These are phyloP conservation scores for Zygnema cylindricum DNA, from an alignment of 139 green algal genomes.

Conservation along the genomic window DNA sequence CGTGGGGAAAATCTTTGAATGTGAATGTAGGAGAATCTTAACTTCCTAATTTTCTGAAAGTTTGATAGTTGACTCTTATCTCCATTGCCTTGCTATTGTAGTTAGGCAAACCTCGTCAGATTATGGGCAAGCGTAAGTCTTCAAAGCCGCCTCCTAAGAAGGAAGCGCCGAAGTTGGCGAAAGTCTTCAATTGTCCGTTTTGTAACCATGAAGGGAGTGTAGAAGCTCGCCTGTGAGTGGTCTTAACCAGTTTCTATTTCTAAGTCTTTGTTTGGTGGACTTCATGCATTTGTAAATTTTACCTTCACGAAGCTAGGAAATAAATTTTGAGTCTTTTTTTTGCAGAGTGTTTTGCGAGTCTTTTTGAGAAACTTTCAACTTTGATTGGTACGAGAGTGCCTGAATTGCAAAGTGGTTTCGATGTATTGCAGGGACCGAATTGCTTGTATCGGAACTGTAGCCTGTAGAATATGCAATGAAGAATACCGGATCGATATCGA, in stretches of 20 bases:
- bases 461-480: constrained; percentile 31
- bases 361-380: neutral
- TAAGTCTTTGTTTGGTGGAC: no score
- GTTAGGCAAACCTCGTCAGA: no score
- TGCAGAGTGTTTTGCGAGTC: neutral
- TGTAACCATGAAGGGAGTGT: constrained; percentile 77
- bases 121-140: constrained; percentile 76
- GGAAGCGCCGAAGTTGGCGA: constrained; percentile 69
- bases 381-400: neutral
- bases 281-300: neutral
- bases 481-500: constrained; percentile 26
- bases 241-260: constrained; percentile 6
- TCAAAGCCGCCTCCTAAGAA: constrained; percentile 74
- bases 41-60: no score
- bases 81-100: no score
- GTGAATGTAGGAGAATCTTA: no score
- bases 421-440: constrained; percentile 12
- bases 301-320: neutral
- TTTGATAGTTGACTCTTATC: no score
- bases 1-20: no score
- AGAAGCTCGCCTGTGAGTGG: constrained; percentile 64
- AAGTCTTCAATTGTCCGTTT: constrained; percentile 74
- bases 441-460: constrained; percentile 24
- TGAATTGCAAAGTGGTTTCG: neutral
- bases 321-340: neutral